Evolutionary conservation across 352 stramenopile genomes (phyloP), one percentile per base, ranked within the genome.

Genomic region (Globisporangium mamillatum): DNA sequence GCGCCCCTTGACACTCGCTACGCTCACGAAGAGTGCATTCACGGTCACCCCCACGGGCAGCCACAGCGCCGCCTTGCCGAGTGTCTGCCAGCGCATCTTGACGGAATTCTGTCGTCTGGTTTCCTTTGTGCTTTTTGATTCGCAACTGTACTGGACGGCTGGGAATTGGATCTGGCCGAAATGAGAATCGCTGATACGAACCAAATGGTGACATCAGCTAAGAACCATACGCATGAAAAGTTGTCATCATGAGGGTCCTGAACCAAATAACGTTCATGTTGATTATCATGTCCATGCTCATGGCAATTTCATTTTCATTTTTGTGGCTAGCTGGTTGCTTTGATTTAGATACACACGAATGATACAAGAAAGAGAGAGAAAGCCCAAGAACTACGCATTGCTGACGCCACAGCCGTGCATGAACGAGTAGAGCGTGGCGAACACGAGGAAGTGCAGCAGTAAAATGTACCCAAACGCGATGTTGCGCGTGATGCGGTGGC

Each of bases 391-490:
- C 36, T 65, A 91, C 50, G 84, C 78, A 63, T 95, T 95, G 67
- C 75, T 90, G 60, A 95, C 77, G 12, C 82, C 82, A 73, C 88
- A 95, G 54, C 86, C 77, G 65, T 95, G 88, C 83, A 94, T 93
- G 73, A 92, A 94, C 53, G 84, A 90, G 76, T 95, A 96, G 52
- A 95, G 80, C 61, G 88, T 95, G 25, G 86, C 78, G 53, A 95
- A 77, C 46, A 97, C 89, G 58, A 97, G 84, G 50, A 91, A 86
- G 57, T 97, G 89, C 29, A 97, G 82, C 66, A 94, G 72, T 66
- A 96, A 62, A 55, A 96, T 91, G 73, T 94, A 96, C 34, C 82
- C 78, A 54, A 94, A 92, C 60, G 86, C 83, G 58, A 93, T 87
- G 74, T 91, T 91, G 71, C 86, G 85, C 56, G 85, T 93, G 68